phyloP scores from a whole-genome alignment of 345 rosid species.

The Syzygium aromaticum region DNA sequence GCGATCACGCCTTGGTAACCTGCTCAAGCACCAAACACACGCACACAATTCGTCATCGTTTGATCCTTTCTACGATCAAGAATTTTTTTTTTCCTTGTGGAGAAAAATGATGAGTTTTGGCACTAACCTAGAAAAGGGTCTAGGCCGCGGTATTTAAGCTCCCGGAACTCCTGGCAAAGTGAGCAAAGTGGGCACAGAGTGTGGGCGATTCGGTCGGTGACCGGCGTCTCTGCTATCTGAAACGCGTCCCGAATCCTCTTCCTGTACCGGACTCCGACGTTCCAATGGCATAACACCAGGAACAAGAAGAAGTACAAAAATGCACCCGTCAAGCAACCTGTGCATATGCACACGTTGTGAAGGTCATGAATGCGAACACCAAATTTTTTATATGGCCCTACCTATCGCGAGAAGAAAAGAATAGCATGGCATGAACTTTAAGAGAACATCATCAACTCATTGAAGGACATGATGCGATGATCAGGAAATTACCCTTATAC shows the following conservation, averaged over 20 bases:
- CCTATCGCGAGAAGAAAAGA: neutral
- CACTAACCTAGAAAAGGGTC: neutral
- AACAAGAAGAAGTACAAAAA: neutral
- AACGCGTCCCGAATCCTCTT: neutral
- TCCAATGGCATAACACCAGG: constrained; percentile 1
- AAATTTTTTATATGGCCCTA: neutral
- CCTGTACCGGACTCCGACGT: neutral
- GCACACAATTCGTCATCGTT: neutral
- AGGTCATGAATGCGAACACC: neutral
- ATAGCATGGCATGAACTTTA: too few relatives aligned
- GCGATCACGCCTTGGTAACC: constrained; percentile 7
- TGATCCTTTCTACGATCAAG: neutral
- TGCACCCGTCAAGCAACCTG: neutral
- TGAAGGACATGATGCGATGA: neutral
- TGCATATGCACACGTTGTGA: neutral
- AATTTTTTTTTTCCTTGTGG: neutral
- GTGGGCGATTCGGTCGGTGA: neutral
- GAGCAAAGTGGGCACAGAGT: neutral
- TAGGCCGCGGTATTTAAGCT: neutral
- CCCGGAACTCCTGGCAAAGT: constrained; percentile 8
- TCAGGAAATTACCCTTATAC: too few relatives aligned
- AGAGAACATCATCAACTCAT: neutral
- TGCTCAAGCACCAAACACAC: neutral
- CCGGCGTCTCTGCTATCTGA: neutral
- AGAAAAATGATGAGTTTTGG: too few relatives aligned